Percentiles rank a stretch among this genome's conserved stretches.
Evolutionary conservation across 2,329 filamentous ascomycete genomes (phyloP).

Genomic region (Laburnicola sp.): DNA sequence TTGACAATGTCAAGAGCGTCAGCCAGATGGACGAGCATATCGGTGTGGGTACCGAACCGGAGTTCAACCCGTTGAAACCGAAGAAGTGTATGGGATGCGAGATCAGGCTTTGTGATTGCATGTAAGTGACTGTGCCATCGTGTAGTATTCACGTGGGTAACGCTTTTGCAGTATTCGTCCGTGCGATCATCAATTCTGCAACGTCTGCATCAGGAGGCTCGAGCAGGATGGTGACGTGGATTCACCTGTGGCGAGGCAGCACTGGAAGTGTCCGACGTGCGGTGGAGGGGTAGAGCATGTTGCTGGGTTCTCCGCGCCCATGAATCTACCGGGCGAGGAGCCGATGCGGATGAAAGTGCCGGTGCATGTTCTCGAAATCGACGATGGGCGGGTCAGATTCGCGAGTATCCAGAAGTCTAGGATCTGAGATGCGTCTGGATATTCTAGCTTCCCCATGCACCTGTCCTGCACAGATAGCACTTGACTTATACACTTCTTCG

Average conservation of each 20-base stretch:
- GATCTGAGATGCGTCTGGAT: not conserved
- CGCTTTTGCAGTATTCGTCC: conserved; percentile 4
- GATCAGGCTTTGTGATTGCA: conserved; percentile 13
- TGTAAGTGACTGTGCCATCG: not conserved
- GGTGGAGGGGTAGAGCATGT: not conserved
- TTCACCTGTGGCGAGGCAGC: not conserved
- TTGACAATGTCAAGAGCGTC: conserved; percentile 10
- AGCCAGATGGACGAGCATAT: conserved; percentile 7
- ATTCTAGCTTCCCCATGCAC: too few species aligned
- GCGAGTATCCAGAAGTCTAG: conserved; percentile 7
- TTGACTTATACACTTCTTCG: too few species aligned
- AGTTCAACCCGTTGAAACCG: conserved; percentile 9
- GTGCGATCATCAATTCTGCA: conserved; percentile 9
- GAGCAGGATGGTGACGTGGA: conserved; percentile 1
- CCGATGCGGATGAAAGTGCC: conserved; percentile 7
- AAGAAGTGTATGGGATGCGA: conserved; percentile 12
- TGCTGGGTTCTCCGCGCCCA: conserved; percentile 10
- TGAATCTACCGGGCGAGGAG: conserved; percentile 12
- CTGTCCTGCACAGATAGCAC: too few species aligned
- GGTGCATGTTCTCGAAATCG: conserved; percentile 7
- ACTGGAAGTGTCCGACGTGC: conserved; percentile 8
- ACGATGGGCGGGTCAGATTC: conserved; percentile 6
- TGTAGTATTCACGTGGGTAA: not conserved
- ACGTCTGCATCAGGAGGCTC: conserved; percentile 6
- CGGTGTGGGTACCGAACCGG: conserved; percentile 3